Evolutionary conservation across 2,329 filamentous ascomycete genomes (phyloP), one percentile per base, ranked within the genome.

Genomic region (Colletotrichum tropicale): DNA sequence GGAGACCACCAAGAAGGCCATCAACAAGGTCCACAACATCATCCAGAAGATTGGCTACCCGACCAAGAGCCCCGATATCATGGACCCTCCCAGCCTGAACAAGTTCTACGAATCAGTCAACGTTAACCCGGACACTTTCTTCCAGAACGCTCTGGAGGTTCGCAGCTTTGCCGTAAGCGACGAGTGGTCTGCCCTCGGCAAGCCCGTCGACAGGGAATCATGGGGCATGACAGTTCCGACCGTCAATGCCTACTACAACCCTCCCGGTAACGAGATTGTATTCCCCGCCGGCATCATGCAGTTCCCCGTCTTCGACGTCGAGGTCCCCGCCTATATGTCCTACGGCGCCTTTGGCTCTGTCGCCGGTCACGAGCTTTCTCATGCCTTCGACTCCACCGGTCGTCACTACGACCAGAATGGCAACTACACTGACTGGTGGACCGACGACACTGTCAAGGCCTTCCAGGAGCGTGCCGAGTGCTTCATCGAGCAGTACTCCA

Each of bases 271-370:
- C 79, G 90, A 92, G 79, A 94, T 94, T 61, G 90, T 92, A 5
- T 93, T 95, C 81, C 92, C 91, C 1, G 92, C 92, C 1, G 93
- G 92, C 0, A 93, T 94, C 72, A 92, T 94, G 89, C 93, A 94
- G 81, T 89, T 90, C 5, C 93, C 93, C 1, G 86, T 92, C 3
- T 94, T 94, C 79, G 90, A 93, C 74, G 88, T 90, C 13, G 84
- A 89, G 7, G 87, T 93, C 1, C 93, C 93, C 0, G 84, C 89
- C 28, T 95, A 94, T 78, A 84, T 94, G 48, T 89, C 89, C 12
- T 95, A 94, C 81, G 93, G 93, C n/a, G 91, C 90, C 1, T 93
- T 94, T 80, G 93, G 93, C 1, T 88, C 91, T 2, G 89, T 94
- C 4, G 91, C 90, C 10, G 93, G 93, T 3, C 93, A 95, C 79